Evolutionary conservation across 1,139 yeast genomes (phyloP).

Genomic region (Yamadazyma oceani): DNA sequence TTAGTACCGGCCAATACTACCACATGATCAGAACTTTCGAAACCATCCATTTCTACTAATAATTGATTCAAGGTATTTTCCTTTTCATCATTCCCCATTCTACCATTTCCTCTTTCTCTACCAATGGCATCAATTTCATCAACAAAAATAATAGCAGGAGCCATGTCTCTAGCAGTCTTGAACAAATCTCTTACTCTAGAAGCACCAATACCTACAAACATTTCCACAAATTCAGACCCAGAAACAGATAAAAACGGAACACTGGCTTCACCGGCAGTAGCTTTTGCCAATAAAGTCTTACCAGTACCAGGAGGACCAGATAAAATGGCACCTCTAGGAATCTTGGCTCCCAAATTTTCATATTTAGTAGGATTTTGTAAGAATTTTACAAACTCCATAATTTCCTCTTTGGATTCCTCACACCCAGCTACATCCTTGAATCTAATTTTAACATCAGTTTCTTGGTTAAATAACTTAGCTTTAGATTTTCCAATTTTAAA

Average conservation of each 20-base stretch:
- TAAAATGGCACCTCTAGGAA: constrained; percentile 80
- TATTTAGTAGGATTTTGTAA: constrained; percentile 72
- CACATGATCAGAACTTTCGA: constrained; percentile 70
- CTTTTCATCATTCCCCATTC: constrained; percentile 76
- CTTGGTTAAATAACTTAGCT: constrained; percentile 70
- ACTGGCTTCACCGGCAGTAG: constrained; percentile 85
- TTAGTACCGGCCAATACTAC: constrained; percentile 84
- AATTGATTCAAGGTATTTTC: constrained; percentile 79
- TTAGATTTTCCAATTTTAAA: constrained; percentile 67
- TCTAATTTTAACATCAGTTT: constrained; percentile 67
- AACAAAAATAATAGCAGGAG: constrained; percentile 76
- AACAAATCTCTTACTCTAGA: constrained; percentile 79
- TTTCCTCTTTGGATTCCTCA: constrained; percentile 80
- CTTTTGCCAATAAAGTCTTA: constrained; percentile 76
- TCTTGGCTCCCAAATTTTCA: constrained; percentile 77
- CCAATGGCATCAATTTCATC: constrained; percentile 90
- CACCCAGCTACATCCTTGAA: constrained; percentile 84
- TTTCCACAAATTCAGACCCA: constrained; percentile 78
- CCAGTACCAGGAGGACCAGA: constrained; percentile 91
- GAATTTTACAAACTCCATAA: constrained; percentile 81
- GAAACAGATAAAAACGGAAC: constrained; percentile 83
- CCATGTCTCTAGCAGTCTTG: constrained; percentile 76
- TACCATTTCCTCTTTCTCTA: constrained; percentile 69
- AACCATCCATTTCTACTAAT: constrained; percentile 85
- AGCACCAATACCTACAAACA: constrained; percentile 86